phyloP scores from a whole-genome alignment of 805 yeast species.

The Phaffomyces thermotolerans region DNA sequence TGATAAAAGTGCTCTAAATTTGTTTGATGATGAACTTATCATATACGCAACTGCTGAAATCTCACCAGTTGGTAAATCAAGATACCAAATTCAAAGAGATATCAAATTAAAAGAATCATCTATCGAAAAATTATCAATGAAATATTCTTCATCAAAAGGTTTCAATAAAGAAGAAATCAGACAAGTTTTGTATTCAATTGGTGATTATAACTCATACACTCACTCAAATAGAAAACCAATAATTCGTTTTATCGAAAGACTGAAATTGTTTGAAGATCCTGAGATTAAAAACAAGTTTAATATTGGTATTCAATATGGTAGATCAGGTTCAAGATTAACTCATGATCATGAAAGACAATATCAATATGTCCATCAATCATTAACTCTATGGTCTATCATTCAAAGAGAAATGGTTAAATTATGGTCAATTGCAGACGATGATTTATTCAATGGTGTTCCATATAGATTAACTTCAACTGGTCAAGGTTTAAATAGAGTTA shows the following conservation, averaged over 20 bases:
- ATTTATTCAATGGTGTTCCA: conserved; percentile 46
- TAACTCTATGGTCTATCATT: conserved; percentile 68
- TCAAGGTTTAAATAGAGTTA: conserved; percentile 73
- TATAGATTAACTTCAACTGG: conserved; percentile 68
- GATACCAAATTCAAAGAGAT: conserved; percentile 47
- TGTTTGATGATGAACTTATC: conserved; percentile 53
- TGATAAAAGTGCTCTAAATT: conserved; percentile 27
- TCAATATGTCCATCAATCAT: conserved; percentile 68
- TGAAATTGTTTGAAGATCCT: conserved; percentile 40
- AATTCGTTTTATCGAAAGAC: conserved; percentile 47
- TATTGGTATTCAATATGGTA: conserved; percentile 59
- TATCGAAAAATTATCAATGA: conserved; percentile 49
- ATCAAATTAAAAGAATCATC: conserved; percentile 65
- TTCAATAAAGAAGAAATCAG: conserved; percentile 55
- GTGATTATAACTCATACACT: conserved; percentile 70
- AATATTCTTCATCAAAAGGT: conserved; percentile 36
- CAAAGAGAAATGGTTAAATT: conserved; percentile 72
- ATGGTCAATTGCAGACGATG: conserved; percentile 74
- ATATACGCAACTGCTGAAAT: conserved; percentile 64
- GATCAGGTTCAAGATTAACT: conserved; percentile 62
- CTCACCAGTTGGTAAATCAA: conserved; percentile 47
- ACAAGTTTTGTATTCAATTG: conserved; percentile 67
- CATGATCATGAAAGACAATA: conserved; percentile 70
- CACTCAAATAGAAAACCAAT: conserved; percentile 66
- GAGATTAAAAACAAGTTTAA: conserved; percentile 35